A percentile compares a stretch with the other conserved stretches of the same genome.
Conservation (phyloP, 2,329 filamentous ascomycete genomes). For the Coniosporium tulheliwenetii region DNA sequence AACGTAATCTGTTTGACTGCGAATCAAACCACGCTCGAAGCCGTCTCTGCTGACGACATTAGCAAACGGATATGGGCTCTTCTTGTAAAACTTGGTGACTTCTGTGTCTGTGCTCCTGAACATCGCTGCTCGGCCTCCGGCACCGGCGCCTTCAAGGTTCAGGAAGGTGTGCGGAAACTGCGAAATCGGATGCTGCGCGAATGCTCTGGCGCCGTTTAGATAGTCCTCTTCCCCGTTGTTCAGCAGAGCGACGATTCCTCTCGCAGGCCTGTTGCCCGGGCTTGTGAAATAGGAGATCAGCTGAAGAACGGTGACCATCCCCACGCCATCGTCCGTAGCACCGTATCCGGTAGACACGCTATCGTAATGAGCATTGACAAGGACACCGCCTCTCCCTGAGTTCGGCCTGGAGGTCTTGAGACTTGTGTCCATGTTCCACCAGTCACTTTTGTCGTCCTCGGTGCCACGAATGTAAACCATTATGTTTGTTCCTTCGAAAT, state of each 20-base stretch:
- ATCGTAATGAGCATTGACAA: slow-evolving; percentile 93
- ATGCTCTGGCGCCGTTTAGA: slow-evolving; percentile 72
- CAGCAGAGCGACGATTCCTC: slow-evolving; percentile 69
- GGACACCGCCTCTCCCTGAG: slow-evolving; percentile 54
- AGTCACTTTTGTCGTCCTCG: slow-evolving; percentile 55
- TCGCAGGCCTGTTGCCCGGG: slow-evolving; percentile 53
- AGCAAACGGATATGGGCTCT: slow-evolving; percentile 62
- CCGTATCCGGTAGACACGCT: slow-evolving; percentile 85
- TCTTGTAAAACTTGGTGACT: slow-evolving; percentile 63
- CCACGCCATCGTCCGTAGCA: slow-evolving; percentile 86
- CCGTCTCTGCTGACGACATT: slow-evolving; percentile 70
- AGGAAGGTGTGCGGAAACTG: slow-evolving; percentile 75
- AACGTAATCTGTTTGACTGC: slow-evolving; percentile 79
- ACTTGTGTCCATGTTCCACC: slow-evolving; percentile 44
- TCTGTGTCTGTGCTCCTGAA: slow-evolving; percentile 83
- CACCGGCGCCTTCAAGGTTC: slow-evolving; percentile 89
- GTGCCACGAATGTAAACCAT: slow-evolving; percentile 79
- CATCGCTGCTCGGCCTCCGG: slow-evolving; percentile 71
- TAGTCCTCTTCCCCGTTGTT: slow-evolving; percentile 97
- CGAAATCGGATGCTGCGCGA: slow-evolving; percentile 67
- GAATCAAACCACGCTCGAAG: slow-evolving; percentile 63
- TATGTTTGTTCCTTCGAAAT: slow-evolving; percentile 88
- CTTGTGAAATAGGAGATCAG: slow-evolving; percentile 74
- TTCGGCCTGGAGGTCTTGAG: slow-evolving; percentile 17
- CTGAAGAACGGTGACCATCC: slow-evolving; percentile 74